Percentiles rank a stretch among this genome's conserved stretches.
Evolutionary conservation across 2,329 filamentous ascomycete genomes (phyloP).

Genomic region (Colletotrichum sp.): DNA sequence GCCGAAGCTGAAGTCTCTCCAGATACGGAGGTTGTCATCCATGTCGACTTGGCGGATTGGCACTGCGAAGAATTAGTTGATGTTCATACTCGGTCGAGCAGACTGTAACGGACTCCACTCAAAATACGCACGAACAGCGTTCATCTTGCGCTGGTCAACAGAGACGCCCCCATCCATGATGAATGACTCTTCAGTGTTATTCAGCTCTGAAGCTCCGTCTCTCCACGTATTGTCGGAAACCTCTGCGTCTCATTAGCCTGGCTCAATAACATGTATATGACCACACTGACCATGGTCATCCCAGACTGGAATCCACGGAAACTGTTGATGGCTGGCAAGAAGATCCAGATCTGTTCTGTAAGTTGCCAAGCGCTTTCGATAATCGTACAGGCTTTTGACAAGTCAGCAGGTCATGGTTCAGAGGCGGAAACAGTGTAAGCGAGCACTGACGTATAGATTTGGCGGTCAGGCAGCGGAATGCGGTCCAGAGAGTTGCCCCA

Average conservation of each 20-base stretch:
- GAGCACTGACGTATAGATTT: slow-evolving; percentile 47
- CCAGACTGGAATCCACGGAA: slow-evolving; percentile 52
- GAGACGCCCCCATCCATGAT: slow-evolving; percentile 62
- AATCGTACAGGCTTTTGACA: slow-evolving; percentile 41
- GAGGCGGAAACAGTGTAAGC: slow-evolving; percentile 27
- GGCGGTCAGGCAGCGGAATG: slow-evolving; percentile 55
- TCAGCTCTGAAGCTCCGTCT: slow-evolving; percentile 64
- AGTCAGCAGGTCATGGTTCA: no score
- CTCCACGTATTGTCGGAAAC: slow-evolving; percentile 70
- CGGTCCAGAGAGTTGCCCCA: slow-evolving; percentile 57
- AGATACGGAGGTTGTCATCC: slow-evolving; percentile 73
- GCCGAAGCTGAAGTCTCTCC: slow-evolving; percentile 71
- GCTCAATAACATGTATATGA: background rate
- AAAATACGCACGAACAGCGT: slow-evolving; percentile 74
- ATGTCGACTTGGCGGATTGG: slow-evolving; percentile 61
- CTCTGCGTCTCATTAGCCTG: slow-evolving; percentile 31
- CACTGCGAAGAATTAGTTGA: background rate
- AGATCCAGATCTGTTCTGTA: slow-evolving; percentile 48
- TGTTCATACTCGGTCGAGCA: no score
- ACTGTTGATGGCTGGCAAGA: slow-evolving; percentile 44
- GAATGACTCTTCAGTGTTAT: slow-evolving; percentile 73
- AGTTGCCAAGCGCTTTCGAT: slow-evolving; percentile 44
- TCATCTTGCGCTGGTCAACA: slow-evolving; percentile 77
- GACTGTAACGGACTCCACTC: slow-evolving; percentile 53
- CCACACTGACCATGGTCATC: slow-evolving; percentile 55